Conservation (phyloP, 1,284 basidiomycete genomes). For the Exsudoporus floridanus region DNA sequence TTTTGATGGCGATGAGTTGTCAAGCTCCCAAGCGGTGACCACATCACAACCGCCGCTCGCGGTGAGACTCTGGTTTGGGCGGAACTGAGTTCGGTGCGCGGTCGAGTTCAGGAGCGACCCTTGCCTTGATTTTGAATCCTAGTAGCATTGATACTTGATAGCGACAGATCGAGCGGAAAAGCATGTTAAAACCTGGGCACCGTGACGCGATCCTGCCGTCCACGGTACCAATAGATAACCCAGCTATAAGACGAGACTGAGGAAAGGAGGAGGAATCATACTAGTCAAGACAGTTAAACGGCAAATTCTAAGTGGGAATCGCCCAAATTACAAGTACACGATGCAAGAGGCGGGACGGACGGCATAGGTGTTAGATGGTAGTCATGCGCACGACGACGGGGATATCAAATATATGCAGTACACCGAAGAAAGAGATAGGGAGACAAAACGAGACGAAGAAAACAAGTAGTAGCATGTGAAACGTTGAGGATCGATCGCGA, state of each 20-base stretch:
- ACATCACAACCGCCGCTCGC: no score
- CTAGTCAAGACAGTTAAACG: slow-evolving; percentile 9
- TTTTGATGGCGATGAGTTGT: no score
- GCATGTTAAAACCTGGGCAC: neutral
- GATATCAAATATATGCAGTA: slow-evolving; percentile 3
- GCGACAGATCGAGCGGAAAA: neutral
- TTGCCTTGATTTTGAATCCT: no score
- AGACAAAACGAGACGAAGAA: slow-evolving; percentile 14
- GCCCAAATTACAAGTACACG: slow-evolving; percentile 8
- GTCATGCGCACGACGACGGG: neutral
- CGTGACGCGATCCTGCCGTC: neutral
- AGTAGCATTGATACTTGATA: no score
- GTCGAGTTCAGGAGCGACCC: no score
- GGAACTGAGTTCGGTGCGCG: no score
- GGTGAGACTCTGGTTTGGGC: no score
- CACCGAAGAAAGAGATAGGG: neutral
- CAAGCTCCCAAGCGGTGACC: no score
- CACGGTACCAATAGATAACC: neutral
- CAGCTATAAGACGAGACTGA: neutral
- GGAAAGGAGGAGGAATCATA: neutral
- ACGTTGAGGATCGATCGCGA: neutral
- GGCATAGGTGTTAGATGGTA: neutral
- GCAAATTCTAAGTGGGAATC: slow-evolving; percentile 6
- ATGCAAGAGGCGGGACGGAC: neutral
- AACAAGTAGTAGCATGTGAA: slow-evolving; percentile 4